Evolutionary conservation across 1,139 yeast genomes (phyloP).

Genomic region (Pichia sp.): DNA sequence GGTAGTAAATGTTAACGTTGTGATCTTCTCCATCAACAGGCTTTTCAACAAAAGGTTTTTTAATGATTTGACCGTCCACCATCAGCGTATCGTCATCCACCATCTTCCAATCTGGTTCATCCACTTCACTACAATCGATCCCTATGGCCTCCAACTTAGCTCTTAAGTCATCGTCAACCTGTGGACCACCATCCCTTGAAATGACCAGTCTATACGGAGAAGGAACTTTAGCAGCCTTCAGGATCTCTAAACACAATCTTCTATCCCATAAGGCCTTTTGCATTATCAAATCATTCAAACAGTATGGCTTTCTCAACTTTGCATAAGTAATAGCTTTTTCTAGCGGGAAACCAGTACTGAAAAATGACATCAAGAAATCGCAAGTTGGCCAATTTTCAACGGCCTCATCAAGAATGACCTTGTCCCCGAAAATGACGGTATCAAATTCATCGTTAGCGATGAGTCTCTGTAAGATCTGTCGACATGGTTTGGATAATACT

Average conservation of each 20-base stretch:
- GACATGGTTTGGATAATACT: constrained; percentile 92
- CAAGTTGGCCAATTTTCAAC: constrained; percentile 99
- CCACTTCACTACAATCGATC: constrained; percentile 43
- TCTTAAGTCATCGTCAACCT: constrained; percentile 61
- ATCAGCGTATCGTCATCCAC: constrained; percentile 77
- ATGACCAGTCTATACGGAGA: constrained; percentile 86
- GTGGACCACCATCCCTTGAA: constrained; percentile 96
- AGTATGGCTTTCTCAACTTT: constrained; percentile 81
- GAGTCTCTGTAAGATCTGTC: constrained; percentile 81
- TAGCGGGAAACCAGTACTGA: constrained; percentile 92
- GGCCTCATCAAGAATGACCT: constrained; percentile 88
- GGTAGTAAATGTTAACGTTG: constrained; percentile 89
- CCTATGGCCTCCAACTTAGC: constrained; percentile 57
- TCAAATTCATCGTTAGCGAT: constrained; percentile 95
- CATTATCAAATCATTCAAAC: constrained; percentile 82
- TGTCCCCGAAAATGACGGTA: constrained; percentile 95
- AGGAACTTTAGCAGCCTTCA: constrained; percentile 79
- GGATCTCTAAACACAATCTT: constrained; percentile 75
- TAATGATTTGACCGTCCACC: constrained; percentile 67
- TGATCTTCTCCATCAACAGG: constrained; percentile 99
- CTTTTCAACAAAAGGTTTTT: constrained; percentile 94
- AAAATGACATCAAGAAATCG: constrained; percentile 88
- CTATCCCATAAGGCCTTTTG: constrained; percentile 97
- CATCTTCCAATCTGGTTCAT: constrained; percentile 86
- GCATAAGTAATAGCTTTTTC: constrained; percentile 93